A percentile compares a stretch with the other conserved stretches of the same genome.
Evolutionary conservation across 352 stramenopile species (phyloP).

Genomic region (Phytophthora citrophthora): DNA sequence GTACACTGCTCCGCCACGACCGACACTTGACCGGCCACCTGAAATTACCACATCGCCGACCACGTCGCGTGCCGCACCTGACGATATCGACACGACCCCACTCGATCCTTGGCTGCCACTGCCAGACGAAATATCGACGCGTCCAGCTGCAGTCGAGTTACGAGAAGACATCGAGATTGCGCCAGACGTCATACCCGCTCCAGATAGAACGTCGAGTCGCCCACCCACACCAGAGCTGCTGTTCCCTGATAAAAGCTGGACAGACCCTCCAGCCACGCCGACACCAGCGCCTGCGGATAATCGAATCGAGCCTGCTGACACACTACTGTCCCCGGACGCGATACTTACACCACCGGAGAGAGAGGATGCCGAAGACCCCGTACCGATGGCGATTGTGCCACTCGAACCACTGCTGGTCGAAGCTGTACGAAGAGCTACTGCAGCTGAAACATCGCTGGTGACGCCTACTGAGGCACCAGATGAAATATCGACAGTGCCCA

Average conservation of each 20-base stretch:
- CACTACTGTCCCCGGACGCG: conserved; percentile 11
- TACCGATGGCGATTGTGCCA: conserved; percentile 14
- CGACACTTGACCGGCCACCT: conserved; percentile 19
- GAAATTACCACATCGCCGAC: conserved; percentile 27
- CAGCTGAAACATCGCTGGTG: conserved; percentile 17
- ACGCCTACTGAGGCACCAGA: conserved; percentile 8
- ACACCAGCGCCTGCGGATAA: neutral
- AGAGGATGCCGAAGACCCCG: conserved; percentile 12
- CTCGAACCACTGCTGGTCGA: conserved; percentile 18
- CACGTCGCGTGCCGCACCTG: conserved; percentile 21
- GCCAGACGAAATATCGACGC: conserved; percentile 24
- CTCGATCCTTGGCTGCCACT: conserved; percentile 28
- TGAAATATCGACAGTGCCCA: conserved; percentile 24
- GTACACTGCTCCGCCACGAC: conserved; percentile 18
- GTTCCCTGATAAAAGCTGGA: conserved; percentile 21
- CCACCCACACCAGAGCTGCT: conserved; percentile 22
- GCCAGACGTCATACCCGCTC: conserved; percentile 19
- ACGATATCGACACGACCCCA: conserved; percentile 29
- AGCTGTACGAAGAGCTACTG: conserved; percentile 21
- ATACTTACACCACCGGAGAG: conserved; percentile 22
- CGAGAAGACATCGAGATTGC: conserved; percentile 20
- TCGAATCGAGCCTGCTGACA: neutral
- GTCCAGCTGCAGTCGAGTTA: conserved; percentile 19
- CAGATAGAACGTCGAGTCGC: conserved; percentile 18
- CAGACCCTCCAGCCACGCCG: neutral